phyloP scores from a whole-genome alignment of 164 flowering plant genomes.

The Saururus chinensis region DNA sequence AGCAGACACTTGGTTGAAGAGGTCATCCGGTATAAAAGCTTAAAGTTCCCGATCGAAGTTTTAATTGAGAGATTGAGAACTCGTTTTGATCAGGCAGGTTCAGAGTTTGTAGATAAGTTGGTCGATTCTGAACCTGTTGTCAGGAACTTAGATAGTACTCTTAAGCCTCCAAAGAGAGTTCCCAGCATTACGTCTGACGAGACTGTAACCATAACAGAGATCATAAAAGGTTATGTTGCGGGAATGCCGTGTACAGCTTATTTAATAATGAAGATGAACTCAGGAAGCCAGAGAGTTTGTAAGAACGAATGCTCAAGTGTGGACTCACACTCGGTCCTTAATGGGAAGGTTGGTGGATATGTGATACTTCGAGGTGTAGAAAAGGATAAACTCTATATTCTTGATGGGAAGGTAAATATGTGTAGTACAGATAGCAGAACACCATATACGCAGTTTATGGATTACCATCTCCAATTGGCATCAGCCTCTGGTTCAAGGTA shows the following conservation, averaged over 20 bases:
- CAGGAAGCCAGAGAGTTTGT: constrained; percentile 1
- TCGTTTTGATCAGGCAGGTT: not conserved
- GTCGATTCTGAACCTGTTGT: not conserved
- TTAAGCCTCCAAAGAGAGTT: not conserved
- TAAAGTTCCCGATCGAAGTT: constrained; percentile 4
- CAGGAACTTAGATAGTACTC: not conserved
- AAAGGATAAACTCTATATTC: constrained; percentile 35
- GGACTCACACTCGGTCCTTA: constrained; percentile 20
- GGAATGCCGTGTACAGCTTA: constrained; percentile 50
- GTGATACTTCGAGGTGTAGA: constrained; percentile 20
- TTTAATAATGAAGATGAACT: constrained; percentile 37
- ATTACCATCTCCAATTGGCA: constrained; percentile 37
- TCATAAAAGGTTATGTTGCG: constrained; percentile 39
- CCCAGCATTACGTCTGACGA: not conserved
- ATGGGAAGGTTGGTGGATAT: constrained; percentile 43
- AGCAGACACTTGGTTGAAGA: constrained; percentile 35
- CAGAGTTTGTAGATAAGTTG: constrained; percentile 1
- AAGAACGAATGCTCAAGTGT: constrained; percentile 1
- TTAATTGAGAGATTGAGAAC: not conserved
- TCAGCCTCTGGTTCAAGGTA: constrained; percentile 58
- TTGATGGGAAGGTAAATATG: constrained; percentile 49
- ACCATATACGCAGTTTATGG: constrained; percentile 53
- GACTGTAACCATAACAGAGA: constrained; percentile 27
- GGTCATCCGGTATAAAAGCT: constrained; percentile 19
- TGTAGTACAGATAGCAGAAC: constrained; percentile 31